Base-by-base conservation (phyloP, 1,139 yeast species). In the Yamadazyma buinensis region DNA sequence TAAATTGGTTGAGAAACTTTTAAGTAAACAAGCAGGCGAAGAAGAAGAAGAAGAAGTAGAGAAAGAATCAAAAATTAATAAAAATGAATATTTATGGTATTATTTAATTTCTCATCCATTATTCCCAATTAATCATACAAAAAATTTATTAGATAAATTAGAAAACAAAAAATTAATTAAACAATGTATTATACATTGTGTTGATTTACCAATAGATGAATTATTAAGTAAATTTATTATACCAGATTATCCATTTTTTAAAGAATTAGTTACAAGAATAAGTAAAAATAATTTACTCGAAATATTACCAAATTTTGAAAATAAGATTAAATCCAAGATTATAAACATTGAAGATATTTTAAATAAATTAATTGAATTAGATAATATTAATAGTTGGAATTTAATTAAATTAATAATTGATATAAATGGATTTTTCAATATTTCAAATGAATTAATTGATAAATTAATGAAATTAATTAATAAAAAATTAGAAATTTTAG, bases 21-120 rank as follows among this genome's bases (percentile, higher is more conserved):
- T 7, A 38, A 28, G 11, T 19, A 27, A 18, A 13, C 7, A n/a
- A 15, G 21, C 4, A 13, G 22, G 7, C 40, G n/a, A 49, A 57
- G 8, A 41, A 39, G 22, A 48, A 61, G n/a, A n/a, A n/a, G 11
- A n/a, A 15, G 21, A 14, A 13, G 22, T 13, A 41, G n/a, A 49
- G 57, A 7, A 41, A 39, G 22, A 48, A 61, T 33, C 41, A 39
- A 8, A 41, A 11, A 52, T 28, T 42, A 43, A 10, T 51, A 19
- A 23, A 13, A 12, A 12, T 10, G 17, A 22, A 12, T 14, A 23
- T 23, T 69, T 88, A 2, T 58, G 86, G 36, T 75, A 84, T 5
- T 90, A 86, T 53, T 66, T 88, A 27, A 67, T 90, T 42, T 85
- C 95, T 2, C 95, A 87, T 59, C 96, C 97, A 17, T 61, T 86